Percentiles rank a stretch among this genome's conserved stretches.
Conservation (phyloP, 169 alveolate species). For the Plasmodium fragile region DNA sequence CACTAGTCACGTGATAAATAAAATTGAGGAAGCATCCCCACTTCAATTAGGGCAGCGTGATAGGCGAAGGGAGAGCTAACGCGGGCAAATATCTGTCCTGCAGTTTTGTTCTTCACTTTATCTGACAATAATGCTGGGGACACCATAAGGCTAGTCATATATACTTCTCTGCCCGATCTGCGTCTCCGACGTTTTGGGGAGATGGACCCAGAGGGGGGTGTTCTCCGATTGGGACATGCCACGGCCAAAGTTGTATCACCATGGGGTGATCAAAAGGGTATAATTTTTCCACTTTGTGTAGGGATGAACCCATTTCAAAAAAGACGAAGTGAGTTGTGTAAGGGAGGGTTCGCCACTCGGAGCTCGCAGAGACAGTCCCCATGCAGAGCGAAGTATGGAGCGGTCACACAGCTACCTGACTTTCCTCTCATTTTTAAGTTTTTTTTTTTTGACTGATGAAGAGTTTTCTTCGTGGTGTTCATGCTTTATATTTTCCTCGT, state of each 20-base stretch:
- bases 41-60: background rate
- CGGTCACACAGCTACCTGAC: background rate
- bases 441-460: slow-evolving; percentile 1
- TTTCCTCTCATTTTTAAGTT: slow-evolving; percentile 23
- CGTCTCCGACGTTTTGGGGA: background rate
- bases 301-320: background rate
- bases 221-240: background rate
- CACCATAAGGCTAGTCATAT: background rate
- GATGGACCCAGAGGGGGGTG: background rate
- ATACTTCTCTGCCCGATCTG: background rate
- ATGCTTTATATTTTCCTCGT: slow-evolving; percentile 43
- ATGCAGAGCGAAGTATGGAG: background rate
- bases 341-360: background rate
- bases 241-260: background rate
- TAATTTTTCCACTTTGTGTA: background rate
- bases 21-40: background rate
- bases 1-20: background rate
- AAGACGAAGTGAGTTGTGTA: background rate
- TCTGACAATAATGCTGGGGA: background rate
- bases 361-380: background rate
- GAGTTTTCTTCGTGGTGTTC: slow-evolving; percentile 42
- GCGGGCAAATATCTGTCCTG: background rate
- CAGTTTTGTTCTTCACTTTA: background rate
- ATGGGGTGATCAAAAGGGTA: background rate
- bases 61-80: background rate